phyloP scores from a whole-genome alignment of 805 yeast genomes.

The Blastobotrys chiropterorum region DNA sequence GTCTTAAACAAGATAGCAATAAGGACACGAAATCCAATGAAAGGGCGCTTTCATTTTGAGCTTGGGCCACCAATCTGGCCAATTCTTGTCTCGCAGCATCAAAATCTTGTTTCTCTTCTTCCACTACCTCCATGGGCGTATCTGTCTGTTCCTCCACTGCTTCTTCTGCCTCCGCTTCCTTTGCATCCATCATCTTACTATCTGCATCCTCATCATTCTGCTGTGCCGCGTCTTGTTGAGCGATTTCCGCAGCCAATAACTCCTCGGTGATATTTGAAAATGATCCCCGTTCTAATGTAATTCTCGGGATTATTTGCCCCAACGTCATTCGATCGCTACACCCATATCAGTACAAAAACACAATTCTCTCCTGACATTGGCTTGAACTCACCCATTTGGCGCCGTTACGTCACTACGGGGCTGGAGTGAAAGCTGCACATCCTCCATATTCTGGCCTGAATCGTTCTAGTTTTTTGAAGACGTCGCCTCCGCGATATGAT shows the following conservation, averaged over 20 bases:
- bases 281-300: conserved; percentile 53
- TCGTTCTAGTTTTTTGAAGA: background rate
- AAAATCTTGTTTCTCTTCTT: conserved; percentile 12
- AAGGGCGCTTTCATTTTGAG: conserved; percentile 83
- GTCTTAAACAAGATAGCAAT: conserved; percentile 70
- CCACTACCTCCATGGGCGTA: conserved; percentile 4
- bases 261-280: conserved; percentile 56
- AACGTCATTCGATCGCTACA: conserved; percentile 15
- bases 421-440: background rate
- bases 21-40: conserved; percentile 84
- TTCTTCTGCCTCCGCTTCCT: conserved; percentile 11
- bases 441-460: background rate
- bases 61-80: conserved; percentile 36
- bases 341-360: too few species aligned
- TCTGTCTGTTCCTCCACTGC: conserved; percentile 23
- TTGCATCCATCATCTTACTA: conserved; percentile 1
- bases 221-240: conserved; percentile 10
- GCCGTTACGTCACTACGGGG: background rate
- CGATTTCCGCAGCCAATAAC: conserved; percentile 42
- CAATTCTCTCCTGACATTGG: background rate
- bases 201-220: conserved; percentile 19
- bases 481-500: too few species aligned
- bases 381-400: background rate
- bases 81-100: conserved; percentile 24
- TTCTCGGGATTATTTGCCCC: conserved; percentile 46